These are phyloP conservation scores for Thozetella sp. DNA, from an alignment of 495 filamentous ascomycete genomes.

Conservation along the genomic window DNA sequence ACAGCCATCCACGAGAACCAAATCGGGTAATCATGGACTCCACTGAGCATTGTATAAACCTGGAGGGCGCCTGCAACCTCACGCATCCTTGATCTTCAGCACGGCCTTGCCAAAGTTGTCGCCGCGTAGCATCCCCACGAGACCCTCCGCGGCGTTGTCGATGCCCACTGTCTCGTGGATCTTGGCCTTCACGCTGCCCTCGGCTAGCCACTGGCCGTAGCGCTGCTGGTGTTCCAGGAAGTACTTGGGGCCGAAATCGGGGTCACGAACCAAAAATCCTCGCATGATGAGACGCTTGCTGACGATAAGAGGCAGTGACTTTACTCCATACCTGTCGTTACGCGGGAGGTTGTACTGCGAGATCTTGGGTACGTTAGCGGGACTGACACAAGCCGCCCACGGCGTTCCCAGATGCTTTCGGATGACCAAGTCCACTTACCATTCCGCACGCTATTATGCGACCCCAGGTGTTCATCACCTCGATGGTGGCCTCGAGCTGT, in stretches of 20 bases:
- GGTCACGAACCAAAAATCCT: conserved; percentile 75
- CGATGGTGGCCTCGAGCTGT: conserved; percentile 77
- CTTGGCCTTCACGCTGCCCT: conserved; percentile 78
- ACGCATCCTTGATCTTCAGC: conserved; percentile 61
- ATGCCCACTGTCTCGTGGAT: conserved; percentile 75
- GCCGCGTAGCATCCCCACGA: conserved; percentile 85
- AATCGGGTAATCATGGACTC: too few species aligned
- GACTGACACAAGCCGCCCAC: conserved; percentile 18
- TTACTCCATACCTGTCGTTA: conserved; percentile 66
- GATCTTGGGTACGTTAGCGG: conserved; percentile 50
- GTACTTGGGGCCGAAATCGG: conserved; percentile 71
- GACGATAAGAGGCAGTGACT: conserved; percentile 58
- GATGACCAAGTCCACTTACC: conserved; percentile 25
- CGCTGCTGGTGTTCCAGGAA: conserved; percentile 77
- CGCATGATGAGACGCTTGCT: conserved; percentile 53
- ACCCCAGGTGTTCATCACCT: conserved; percentile 68
- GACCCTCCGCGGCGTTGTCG: conserved; percentile 77
- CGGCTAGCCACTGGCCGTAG: conserved; percentile 80
- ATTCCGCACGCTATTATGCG: conserved; percentile 64
- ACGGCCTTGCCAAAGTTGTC: conserved; percentile 94
- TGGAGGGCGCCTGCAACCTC: too few species aligned
- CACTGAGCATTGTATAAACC: too few species aligned
- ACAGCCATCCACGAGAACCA: too few species aligned
- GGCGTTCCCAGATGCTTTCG: background rate
- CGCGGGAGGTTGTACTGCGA: conserved; percentile 74